These are phyloP conservation scores for Cladosporium sp. DNA, from an alignment of 2,329 filamentous ascomycete species.

Conservation along the genomic window DNA sequence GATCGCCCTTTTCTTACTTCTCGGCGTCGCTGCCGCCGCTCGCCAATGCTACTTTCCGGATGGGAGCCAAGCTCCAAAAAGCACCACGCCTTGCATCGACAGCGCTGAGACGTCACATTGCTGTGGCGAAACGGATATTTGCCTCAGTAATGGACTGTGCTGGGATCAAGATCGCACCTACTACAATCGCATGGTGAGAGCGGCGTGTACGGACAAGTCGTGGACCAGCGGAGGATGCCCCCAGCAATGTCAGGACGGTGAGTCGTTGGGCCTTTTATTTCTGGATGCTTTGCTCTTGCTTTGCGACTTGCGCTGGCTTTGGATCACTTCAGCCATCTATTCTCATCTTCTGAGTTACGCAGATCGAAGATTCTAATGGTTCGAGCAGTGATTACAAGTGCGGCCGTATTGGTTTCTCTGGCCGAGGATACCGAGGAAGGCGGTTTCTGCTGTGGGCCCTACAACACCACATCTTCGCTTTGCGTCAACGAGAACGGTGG, in stretches of 20 bases:
- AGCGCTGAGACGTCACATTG: neutral
- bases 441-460: constrained; percentile 16
- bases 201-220: neutral
- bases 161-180: neutral
- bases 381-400: constrained; percentile 3
- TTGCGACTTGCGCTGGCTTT: too few species aligned
- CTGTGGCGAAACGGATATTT: neutral
- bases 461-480: constrained; percentile 12
- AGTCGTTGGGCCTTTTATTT: neutral
- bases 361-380: too few species aligned
- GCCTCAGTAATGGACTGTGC: neutral
- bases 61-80: neutral
- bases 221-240: neutral
- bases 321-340: too few species aligned
- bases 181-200: neutral
- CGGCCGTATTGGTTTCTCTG: constrained; percentile 13
- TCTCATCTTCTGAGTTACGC: too few species aligned
- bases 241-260: neutral
- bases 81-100: neutral
- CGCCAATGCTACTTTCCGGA: neutral
- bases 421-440: constrained; percentile 15
- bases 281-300: too few species aligned
- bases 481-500: constrained; percentile 11
- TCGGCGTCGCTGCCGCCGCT: neutral
- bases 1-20: neutral